Evolutionary conservation across 1,284 basidiomycete genomes (phyloP).

Genomic region (Sanghuangporus weigelae): DNA sequence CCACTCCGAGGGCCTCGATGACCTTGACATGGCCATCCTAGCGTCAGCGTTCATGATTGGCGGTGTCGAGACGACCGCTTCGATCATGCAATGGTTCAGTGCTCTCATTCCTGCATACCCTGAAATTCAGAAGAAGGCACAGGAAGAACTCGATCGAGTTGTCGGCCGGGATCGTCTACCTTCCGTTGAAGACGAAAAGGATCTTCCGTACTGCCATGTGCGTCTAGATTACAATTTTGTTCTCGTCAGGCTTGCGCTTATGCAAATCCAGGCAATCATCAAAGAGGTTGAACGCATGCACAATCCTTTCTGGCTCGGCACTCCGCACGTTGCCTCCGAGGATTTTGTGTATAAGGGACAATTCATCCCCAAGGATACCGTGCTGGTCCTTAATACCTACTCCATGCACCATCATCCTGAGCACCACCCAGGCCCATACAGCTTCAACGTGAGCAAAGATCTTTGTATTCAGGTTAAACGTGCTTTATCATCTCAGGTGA

Average conservation of each 20-base stretch:
- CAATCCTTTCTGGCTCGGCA: slow-evolving; percentile 34
- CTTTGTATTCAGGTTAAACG: neutral
- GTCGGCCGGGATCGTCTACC: slow-evolving; percentile 24
- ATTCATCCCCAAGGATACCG: slow-evolving; percentile 26
- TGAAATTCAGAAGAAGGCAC: slow-evolving; percentile 24
- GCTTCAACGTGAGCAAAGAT: slow-evolving; percentile 6
- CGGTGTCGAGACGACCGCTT: slow-evolving; percentile 33
- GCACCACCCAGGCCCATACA: slow-evolving; percentile 33
- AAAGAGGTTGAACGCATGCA: slow-evolving; percentile 26
- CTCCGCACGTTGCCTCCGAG: slow-evolving; percentile 20
- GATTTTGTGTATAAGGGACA: slow-evolving; percentile 22
- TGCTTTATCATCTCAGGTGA: neutral
- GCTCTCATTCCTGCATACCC: slow-evolving; percentile 26
- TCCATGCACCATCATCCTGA: slow-evolving; percentile 35
- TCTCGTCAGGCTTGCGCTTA: neutral
- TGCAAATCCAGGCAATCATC: slow-evolving; percentile 2
- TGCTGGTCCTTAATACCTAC: slow-evolving; percentile 35
- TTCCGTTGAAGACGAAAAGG: slow-evolving; percentile 21
- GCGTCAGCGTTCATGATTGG: slow-evolving; percentile 37
- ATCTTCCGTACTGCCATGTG: slow-evolving; percentile 21
- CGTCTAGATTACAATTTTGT: neutral
- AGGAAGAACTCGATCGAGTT: slow-evolving; percentile 27
- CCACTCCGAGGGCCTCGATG: slow-evolving; percentile 33
- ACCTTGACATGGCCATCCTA: slow-evolving; percentile 35
- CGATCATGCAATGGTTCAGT: slow-evolving; percentile 29